phyloP scores from a whole-genome alignment of 495 filamentous ascomycete genomes.

The Lasiosphaeria hispida region DNA sequence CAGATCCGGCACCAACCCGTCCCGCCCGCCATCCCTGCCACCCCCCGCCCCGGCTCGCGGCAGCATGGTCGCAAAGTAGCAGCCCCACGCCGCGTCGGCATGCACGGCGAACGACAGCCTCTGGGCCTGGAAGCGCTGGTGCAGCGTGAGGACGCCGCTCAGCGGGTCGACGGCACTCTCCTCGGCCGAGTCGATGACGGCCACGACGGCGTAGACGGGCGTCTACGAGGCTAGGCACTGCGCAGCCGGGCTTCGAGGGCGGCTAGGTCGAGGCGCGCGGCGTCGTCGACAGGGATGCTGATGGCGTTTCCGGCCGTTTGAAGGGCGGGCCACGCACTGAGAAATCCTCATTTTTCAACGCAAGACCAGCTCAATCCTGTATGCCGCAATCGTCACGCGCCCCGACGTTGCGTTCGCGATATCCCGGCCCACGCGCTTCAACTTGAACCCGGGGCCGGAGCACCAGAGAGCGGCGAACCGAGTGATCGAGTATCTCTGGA shows the following conservation, averaged over 20 bases:
- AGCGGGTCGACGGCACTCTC: slow-evolving; percentile 46
- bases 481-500: too few species aligned
- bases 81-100: slow-evolving; percentile 50
- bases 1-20: slow-evolving; percentile 34
- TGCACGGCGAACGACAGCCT: slow-evolving; percentile 46
- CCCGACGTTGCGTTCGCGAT: too few species aligned
- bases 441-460: too few species aligned
- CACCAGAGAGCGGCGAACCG: too few species aligned
- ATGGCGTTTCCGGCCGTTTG: too few species aligned
- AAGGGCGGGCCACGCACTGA: too few species aligned
- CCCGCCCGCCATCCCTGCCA: slow-evolving; percentile 20
- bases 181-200: slow-evolving; percentile 31
- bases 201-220: slow-evolving; percentile 33
- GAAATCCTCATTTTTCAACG: too few species aligned
- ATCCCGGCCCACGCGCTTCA: too few species aligned
- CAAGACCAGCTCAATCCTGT: too few species aligned
- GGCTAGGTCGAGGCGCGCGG: slow-evolving; percentile 36
- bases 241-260: slow-evolving; percentile 32
- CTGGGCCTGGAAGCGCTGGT: slow-evolving; percentile 34
- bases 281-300: slow-evolving; percentile 37
- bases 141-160: slow-evolving; percentile 34
- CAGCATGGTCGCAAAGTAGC: slow-evolving; percentile 49
- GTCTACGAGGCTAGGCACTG: slow-evolving; percentile 29
- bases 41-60: slow-evolving; percentile 21
- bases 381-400: too few species aligned